Evolutionary conservation across 768 basidiomycete species (phyloP).

Genomic region (Stropharia rugosoannulata): DNA sequence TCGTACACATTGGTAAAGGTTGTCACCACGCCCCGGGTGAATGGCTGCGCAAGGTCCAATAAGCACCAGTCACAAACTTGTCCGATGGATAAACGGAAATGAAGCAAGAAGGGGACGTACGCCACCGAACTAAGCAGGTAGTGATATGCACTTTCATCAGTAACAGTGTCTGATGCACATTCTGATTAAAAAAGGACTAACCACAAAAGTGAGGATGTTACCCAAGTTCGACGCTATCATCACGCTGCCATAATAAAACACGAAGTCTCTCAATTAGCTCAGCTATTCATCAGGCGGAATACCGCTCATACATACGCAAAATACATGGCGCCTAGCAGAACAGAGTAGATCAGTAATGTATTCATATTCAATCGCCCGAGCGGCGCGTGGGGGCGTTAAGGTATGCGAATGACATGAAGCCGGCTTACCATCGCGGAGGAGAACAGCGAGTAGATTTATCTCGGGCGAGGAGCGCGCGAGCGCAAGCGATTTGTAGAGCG

Average conservation of each 20-base stretch:
- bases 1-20: constrained; percentile 36
- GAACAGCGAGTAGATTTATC: constrained; percentile 26
- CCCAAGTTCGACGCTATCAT: constrained; percentile 34
- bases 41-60: constrained; percentile 18
- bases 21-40: constrained; percentile 30
- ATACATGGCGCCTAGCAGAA: constrained; percentile 34
- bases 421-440: constrained; percentile 38
- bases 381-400: background rate
- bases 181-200: constrained; percentile 15
- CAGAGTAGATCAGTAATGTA: too few relatives aligned
- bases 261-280: background rate
- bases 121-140: constrained; percentile 24
- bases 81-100: background rate
- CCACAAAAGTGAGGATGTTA: constrained; percentile 38
- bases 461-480: constrained; percentile 18
- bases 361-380: background rate
- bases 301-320: constrained; percentile 27
- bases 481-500: constrained; percentile 36
- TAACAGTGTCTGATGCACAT: background rate
- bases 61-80: background rate
- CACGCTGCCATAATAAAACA: constrained; percentile 21
- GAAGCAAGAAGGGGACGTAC: constrained; percentile 21
- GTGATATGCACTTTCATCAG: background rate
- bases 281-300: background rate
- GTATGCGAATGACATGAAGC: too few relatives aligned